Base-by-base conservation (phyloP, 805 yeast species). In the Kluyveromyces starmeri region DNA sequence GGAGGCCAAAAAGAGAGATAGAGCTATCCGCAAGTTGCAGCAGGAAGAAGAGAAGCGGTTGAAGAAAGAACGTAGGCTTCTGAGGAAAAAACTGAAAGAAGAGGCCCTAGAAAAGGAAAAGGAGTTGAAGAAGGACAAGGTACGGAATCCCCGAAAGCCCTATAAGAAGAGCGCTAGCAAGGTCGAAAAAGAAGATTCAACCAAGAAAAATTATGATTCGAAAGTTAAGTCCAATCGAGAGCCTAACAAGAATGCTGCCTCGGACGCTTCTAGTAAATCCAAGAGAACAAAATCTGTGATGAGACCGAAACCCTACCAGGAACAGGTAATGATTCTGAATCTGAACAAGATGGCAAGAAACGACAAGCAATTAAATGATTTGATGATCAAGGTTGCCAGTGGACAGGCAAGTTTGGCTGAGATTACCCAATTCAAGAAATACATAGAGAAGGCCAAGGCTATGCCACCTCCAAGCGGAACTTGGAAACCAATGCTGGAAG, bases 341-440 rank as follows among this genome's bases (percentile, higher is more conserved):
- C 68, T 89, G 49, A 88, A 88, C 49, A 67, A 80, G 1, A 76
- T 89, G 58, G 96, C 96, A 0, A 70, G 80, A 26, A 65, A 68
- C 4, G 94, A 86, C 48, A 67, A 74, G 0, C 68, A 76, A 4
- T 58, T 89, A 32, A 80, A 76, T 43, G 59, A 69, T 1, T 61
- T 89, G 34, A 86, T 89, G 96, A 76, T 78, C 42, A 71, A 69
- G 4, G 96, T 89, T 2, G 96, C 97, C 0, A 71, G 79, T 37
- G 95, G 95, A 4, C 68, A 65, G 16, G 95, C 96, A 0, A 55
- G 75, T 1, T 70, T 73, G 4, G 76, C 70, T 5, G 89, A 85
- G 53, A 80, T 89, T 12, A 62, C 72, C 16, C 76, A 73, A 29
- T 89, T 89, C 54, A 95, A 88, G 55, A 76, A 71, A 14, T 83